phyloP scores from a whole-genome alignment of 164 flowering plant species.

The Liquidambar formosana region DNA sequence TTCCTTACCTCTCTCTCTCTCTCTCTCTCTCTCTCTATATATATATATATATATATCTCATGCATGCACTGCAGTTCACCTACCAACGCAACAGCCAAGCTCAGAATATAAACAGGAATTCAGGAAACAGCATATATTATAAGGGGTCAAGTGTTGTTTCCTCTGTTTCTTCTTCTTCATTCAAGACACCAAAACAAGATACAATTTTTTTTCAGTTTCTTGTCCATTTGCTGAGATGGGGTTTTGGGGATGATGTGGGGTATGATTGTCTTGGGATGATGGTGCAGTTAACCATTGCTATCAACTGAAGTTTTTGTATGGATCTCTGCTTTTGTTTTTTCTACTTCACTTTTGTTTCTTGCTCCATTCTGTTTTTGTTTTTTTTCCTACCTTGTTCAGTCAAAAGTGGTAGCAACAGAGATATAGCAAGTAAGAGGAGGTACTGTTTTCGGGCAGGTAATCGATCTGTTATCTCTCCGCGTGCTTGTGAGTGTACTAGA shows the following conservation, averaged over 20 bases:
- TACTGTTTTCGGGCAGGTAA: neutral
- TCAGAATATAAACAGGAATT: neutral
- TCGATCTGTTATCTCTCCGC: no score
- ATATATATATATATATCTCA: no score
- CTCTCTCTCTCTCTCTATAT: conserved; percentile 18
- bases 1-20: neutral
- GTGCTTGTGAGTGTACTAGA: conserved; percentile 2
- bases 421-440: conserved; percentile 4
- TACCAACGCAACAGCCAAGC: conserved; percentile 32
- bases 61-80: conserved; percentile 49
- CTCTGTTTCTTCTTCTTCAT: neutral
- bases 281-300: conserved; percentile 22
- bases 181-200: neutral
- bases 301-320: conserved; percentile 18
- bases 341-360: conserved; percentile 3
- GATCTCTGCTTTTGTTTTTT: conserved; percentile 16
- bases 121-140: neutral
- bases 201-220: neutral
- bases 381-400: conserved; percentile 6
- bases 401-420: conserved; percentile 1
- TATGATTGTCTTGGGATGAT: conserved; percentile 2
- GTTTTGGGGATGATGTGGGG: conserved; percentile 2
- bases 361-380: conserved; percentile 4
- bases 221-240: conserved; percentile 5
- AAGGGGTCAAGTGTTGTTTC: no score